phyloP scores from a whole-genome alignment of 192 early-diverging fungal genomes.

The Endogone sp. region DNA sequence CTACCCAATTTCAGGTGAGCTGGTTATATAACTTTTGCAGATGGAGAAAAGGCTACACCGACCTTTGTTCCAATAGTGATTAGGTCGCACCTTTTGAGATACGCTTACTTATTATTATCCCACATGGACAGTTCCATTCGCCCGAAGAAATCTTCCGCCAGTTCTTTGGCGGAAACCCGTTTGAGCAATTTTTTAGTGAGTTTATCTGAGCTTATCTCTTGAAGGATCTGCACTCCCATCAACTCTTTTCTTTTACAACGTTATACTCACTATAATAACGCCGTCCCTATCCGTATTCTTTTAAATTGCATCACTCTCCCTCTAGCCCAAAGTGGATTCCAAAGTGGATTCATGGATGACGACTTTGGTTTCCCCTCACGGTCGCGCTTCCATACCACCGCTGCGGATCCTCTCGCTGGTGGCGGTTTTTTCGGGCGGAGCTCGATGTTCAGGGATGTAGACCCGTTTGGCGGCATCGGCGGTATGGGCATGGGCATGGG shows the following conservation, averaged over 20 bases:
- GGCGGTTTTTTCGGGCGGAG: background rate
- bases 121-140: constrained; percentile 34
- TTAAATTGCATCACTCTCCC: background rate
- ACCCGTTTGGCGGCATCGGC: background rate
- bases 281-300: background rate
- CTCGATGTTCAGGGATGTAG: background rate
- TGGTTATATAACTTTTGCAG: background rate
- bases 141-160: constrained; percentile 28
- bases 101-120: no score
- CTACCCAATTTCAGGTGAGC: constrained; percentile 17
- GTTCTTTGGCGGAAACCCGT: constrained; percentile 26
- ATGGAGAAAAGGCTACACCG: no score
- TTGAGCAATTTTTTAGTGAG: constrained; percentile 15
- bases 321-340: background rate
- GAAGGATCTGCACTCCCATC: no score
- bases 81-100: no score
- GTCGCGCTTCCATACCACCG: background rate
- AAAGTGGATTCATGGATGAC: background rate
- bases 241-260: no score
- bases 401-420: background rate
- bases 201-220: no score
- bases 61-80: no score
- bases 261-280: background rate
- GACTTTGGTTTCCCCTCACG: background rate
- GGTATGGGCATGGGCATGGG: constrained; percentile 3